Conservation (phyloP, 164 flowering plant genomes). For the Protea cynaroides region DNA sequence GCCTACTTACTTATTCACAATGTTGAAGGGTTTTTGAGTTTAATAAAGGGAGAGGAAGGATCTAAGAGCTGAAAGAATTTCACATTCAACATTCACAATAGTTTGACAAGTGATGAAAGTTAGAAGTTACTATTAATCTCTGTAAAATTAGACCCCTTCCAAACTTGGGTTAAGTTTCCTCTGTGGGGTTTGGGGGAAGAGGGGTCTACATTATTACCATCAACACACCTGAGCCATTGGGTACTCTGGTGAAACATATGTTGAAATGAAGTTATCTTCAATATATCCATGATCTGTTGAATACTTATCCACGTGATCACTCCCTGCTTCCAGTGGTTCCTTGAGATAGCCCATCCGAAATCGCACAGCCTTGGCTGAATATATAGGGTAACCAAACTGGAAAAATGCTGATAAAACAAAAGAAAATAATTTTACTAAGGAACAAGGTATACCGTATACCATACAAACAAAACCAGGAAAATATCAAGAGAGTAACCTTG, state of each 20-base stretch:
- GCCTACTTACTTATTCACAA: too few species aligned
- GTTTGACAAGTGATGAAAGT: too few species aligned
- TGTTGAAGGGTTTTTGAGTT: too few species aligned
- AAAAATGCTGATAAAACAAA: slow-evolving; percentile 31
- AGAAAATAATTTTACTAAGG: background rate
- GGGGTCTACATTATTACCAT: too few species aligned
- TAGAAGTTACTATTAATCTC: too few species aligned
- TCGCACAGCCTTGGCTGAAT: slow-evolving; percentile 44
- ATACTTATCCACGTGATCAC: slow-evolving; percentile 9
- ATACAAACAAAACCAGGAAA: background rate
- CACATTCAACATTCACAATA: background rate
- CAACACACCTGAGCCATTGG: slow-evolving; percentile 43
- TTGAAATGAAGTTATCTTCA: slow-evolving; percentile 30
- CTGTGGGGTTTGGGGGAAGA: too few species aligned
- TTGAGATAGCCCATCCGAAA: slow-evolving; percentile 39
- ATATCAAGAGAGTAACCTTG: slow-evolving; percentile 41
- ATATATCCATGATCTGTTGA: slow-evolving; percentile 7
- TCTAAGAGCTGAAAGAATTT: too few species aligned
- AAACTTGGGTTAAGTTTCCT: too few species aligned
- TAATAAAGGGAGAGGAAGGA: too few species aligned
- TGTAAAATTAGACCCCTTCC: too few species aligned
- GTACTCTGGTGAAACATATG: slow-evolving; percentile 38
- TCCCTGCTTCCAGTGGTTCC: slow-evolving; percentile 9
- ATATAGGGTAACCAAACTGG: slow-evolving; percentile 40
- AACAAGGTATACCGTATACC: slow-evolving; percentile 1